Evolutionary conservation across 1,284 basidiomycete genomes (phyloP).

Genomic region (Rhodotorula sp.): DNA sequence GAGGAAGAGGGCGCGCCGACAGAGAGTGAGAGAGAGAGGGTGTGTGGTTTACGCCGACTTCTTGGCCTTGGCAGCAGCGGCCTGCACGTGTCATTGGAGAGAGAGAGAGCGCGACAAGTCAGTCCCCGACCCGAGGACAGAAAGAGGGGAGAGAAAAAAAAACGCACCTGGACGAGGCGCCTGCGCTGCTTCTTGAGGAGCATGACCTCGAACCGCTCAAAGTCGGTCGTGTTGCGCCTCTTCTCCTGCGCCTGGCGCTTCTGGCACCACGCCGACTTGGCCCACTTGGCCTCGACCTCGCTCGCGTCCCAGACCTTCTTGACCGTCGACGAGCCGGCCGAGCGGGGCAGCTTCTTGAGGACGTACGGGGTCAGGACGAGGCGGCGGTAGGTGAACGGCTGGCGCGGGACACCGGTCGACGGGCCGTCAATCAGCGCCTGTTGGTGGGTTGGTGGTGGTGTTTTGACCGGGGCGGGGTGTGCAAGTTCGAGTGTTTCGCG

Average conservation of each 20-base stretch:
- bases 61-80: slow-evolving; percentile 39
- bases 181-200: slow-evolving; percentile 58
- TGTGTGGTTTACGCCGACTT: slow-evolving; percentile 36
- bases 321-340: slow-evolving; percentile 74
- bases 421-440: slow-evolving; percentile 97
- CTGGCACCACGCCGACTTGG: slow-evolving; percentile 79
- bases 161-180: slow-evolving; percentile 48
- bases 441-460: too few relatives aligned
- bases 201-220: slow-evolving; percentile 72
- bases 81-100: not conserved
- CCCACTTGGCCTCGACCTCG: slow-evolving; percentile 72
- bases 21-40: too few relatives aligned
- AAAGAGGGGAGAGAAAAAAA: not conserved
- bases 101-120: not conserved
- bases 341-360: slow-evolving; percentile 83
- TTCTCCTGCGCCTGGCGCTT: slow-evolving; percentile 75
- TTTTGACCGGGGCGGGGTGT: too few relatives aligned
- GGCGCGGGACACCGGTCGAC: slow-evolving; percentile 83
- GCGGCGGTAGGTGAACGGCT: slow-evolving; percentile 87
- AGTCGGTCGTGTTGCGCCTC: slow-evolving; percentile 81
- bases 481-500: too few relatives aligned
- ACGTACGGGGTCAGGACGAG: slow-evolving; percentile 86
- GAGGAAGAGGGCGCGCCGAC: too few relatives aligned
- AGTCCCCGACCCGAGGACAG: too few relatives aligned
- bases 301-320: slow-evolving; percentile 86